Percentiles rank a stretch among this genome's conserved stretches.
Evolutionary conservation across 768 basidiomycete genomes (phyloP).

Genomic region (Butyriboletus loyo): DNA sequence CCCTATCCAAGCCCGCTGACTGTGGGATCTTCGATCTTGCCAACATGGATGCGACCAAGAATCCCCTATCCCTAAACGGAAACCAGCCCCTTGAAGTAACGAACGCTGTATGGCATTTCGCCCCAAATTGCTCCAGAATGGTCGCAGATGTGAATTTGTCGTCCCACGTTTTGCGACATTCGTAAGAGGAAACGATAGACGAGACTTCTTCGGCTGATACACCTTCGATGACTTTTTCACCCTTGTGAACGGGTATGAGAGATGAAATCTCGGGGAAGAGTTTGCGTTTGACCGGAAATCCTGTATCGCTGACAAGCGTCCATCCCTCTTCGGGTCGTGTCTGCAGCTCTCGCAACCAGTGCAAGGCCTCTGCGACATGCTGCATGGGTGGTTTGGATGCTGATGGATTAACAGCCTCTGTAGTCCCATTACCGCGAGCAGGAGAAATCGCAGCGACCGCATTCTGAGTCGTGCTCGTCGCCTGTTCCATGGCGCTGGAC

Average conservation of each 20-base stretch:
- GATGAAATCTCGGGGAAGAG: slow-evolving; percentile 75
- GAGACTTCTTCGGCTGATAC: slow-evolving; percentile 90
- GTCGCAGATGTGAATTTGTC: slow-evolving; percentile 72
- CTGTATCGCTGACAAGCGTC: slow-evolving; percentile 75
- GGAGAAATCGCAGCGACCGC: slow-evolving; percentile 79
- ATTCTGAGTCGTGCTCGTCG: slow-evolving; percentile 68
- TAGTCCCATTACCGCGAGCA: slow-evolving; percentile 34
- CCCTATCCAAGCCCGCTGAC: slow-evolving; percentile 39
- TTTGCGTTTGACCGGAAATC: slow-evolving; percentile 71
- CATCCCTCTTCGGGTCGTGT: slow-evolving; percentile 60
- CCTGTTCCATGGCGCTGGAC: slow-evolving; percentile 72
- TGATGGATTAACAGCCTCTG: slow-evolving; percentile 43
- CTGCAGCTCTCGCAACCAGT: slow-evolving; percentile 76
- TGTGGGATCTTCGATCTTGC: slow-evolving; percentile 52
- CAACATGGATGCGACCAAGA: slow-evolving; percentile 73
- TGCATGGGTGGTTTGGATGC: slow-evolving; percentile 70
- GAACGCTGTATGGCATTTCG: slow-evolving; percentile 69
- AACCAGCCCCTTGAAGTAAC: slow-evolving; percentile 74
- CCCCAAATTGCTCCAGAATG: slow-evolving; percentile 75
- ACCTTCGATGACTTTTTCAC: slow-evolving; percentile 89
- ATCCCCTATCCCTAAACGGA: slow-evolving; percentile 87
- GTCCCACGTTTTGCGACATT: slow-evolving; percentile 83
- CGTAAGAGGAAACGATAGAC: slow-evolving; percentile 63
- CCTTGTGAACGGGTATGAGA: slow-evolving; percentile 79
- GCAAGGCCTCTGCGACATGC: slow-evolving; percentile 76